Evolutionary conservation across 495 filamentous ascomycete species (phyloP), one percentile per base, ranked within the genome.

Genomic region (Podospora pseudopauciseta): DNA sequence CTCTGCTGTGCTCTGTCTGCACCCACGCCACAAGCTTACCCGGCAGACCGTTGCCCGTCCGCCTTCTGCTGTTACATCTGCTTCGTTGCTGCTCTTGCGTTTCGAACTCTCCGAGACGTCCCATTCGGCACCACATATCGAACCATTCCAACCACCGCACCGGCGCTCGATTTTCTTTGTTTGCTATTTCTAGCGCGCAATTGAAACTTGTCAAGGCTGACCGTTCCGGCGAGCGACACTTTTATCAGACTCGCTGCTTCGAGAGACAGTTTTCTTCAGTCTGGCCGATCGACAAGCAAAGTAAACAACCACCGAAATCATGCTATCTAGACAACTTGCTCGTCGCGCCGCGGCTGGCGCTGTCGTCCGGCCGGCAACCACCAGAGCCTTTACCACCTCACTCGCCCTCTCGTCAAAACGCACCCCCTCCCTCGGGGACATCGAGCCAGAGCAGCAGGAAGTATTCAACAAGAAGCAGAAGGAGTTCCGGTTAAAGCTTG

Each of bases 401-500:
- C 74, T 83, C 53, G 66, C 81, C 66, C 73, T 79, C 70, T 82
- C 53, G 26, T 60, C 64, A 34, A 77, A 84, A 70, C 85, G 86
- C 64, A 79, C 90, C 59, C 95, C 96, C n/a, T 88, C 90, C 30
- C 84, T 99, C 26, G 89, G 91, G 73, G 93, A 98, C 81, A 87
- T 99, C 77, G 88, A 88, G 63, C 80, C 82, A 7, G 79, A 80
- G 55, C 86, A 87, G 58, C 89, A 88, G 55, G 82, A 87, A 44
- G 81, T 85, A 44, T 99, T 97, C 85, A 90, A 90, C 75, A 82
- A 86, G 57, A 88, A 88, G 71, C 94, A 96, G 82, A 89, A 89
- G 75, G 86, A 90, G 74, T 99, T 97, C 82, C 90, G 95, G 73
- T 89, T 92, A 78, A 84, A 91, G 79, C 81, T 97, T 66, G 86